These are phyloP conservation scores for Trichoderma sp. DNA, from an alignment of 2,329 filamentous ascomycete genomes.

Conservation along the genomic window DNA sequence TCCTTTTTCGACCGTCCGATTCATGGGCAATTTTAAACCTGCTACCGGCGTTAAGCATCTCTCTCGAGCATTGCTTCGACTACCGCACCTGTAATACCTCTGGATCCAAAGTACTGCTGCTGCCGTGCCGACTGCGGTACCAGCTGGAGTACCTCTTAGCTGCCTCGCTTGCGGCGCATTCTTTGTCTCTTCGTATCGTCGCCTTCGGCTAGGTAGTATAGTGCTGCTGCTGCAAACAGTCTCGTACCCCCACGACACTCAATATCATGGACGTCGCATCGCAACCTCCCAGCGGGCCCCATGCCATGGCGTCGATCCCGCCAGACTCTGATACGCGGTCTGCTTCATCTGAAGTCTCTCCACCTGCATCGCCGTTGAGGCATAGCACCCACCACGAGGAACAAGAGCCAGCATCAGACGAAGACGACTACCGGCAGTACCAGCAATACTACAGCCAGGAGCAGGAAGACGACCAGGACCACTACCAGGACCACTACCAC, in stretches of 20 bases:
- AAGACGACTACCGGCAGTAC: conserved; percentile 26
- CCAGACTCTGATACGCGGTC: conserved; percentile 44
- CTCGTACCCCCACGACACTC: conserved; percentile 27
- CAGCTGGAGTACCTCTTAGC: neutral
- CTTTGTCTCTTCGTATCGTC: conserved; percentile 21
- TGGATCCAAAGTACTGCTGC: conserved; percentile 5
- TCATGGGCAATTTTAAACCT: conserved; percentile 29
- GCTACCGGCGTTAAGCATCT: conserved; percentile 28
- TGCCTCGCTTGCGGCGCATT: conserved; percentile 18
- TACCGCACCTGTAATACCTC: neutral
- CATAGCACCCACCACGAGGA: conserved; percentile 8
- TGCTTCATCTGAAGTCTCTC: conserved; percentile 44
- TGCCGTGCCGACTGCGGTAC: neutral
- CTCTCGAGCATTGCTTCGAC: conserved; percentile 21
- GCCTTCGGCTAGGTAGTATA: conserved; percentile 15
- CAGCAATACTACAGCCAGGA: conserved; percentile 4
- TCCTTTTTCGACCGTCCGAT: conserved; percentile 26
- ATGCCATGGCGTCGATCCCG: conserved; percentile 29
- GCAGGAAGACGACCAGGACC: neutral
- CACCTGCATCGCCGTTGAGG: conserved; percentile 26
- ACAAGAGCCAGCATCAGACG: neutral
- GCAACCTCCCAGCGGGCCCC: conserved; percentile 28
- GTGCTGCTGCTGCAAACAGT: neutral
- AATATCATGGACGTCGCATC: conserved; percentile 35
- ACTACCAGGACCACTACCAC: neutral